Evolutionary conservation across 495 filamentous ascomycete genomes (phyloP).

Genomic region (Hypomontagnella submonticulosa): DNA sequence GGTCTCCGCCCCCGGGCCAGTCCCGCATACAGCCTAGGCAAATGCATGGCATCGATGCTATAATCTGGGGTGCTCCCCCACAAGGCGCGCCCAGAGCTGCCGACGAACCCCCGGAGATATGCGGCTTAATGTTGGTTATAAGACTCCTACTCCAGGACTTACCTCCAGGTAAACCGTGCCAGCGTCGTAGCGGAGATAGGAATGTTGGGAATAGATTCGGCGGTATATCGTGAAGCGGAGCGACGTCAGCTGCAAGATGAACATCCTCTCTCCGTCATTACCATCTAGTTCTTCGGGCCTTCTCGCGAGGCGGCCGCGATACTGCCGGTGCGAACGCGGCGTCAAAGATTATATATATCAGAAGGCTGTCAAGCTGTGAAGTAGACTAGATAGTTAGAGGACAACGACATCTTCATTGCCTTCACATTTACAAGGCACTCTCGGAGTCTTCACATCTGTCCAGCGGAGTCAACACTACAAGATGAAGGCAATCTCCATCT

Average conservation of each 20-base stretch:
- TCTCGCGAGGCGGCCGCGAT: conserved; percentile 24
- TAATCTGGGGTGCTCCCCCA: conserved; percentile 32
- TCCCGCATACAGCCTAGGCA: conserved; percentile 13
- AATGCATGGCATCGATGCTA: conserved; percentile 29
- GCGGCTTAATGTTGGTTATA: conserved; percentile 28
- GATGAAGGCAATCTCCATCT: conserved; percentile 36
- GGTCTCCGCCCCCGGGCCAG: conserved; percentile 15
- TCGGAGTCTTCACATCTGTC: background rate
- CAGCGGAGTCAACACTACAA: conserved; percentile 4
- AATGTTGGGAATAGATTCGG: conserved; percentile 27
- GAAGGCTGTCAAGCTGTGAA: background rate
- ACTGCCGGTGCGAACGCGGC: conserved; percentile 4
- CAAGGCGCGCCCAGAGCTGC: conserved; percentile 22
- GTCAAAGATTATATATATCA: conserved; percentile 33
- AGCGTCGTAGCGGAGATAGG: conserved; percentile 22
- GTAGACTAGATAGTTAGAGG: conserved; percentile 17
- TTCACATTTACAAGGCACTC: conserved; percentile 2
- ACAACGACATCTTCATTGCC: conserved; percentile 2
- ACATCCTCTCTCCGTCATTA: conserved; percentile 11
- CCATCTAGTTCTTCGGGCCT: conserved; percentile 37
- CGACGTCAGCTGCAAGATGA: conserved; percentile 15
- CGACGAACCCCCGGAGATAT: conserved; percentile 41
- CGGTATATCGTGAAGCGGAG: conserved; percentile 26
- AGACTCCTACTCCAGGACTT: conserved; percentile 1
- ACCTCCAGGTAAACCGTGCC: conserved; percentile 13